A percentile compares a stretch with the other conserved stretches of the same genome.
These are phyloP conservation scores for Tubosaeta sp. DNA, from an alignment of 768 basidiomycete species.

Conservation along the genomic window DNA sequence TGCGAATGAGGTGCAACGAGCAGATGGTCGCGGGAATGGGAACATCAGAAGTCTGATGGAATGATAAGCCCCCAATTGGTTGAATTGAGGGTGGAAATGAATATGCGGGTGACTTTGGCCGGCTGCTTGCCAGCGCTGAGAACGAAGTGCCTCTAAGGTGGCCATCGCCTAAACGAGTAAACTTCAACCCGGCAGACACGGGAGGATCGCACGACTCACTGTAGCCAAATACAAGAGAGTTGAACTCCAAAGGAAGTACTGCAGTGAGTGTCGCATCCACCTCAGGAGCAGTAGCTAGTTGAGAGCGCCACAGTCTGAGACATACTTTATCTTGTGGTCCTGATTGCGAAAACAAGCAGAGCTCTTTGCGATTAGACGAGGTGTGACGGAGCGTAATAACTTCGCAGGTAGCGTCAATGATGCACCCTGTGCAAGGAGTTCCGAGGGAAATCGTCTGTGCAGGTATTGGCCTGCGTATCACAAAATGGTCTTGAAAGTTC, in stretches of 20 bases:
- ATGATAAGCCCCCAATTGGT: constrained; percentile 8
- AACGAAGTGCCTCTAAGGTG: constrained; percentile 44
- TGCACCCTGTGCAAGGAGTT: background rate
- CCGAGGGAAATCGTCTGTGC: constrained; percentile 11
- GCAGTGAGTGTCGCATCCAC: constrained; percentile 29
- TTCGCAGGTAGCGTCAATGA: constrained; percentile 10
- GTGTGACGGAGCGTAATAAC: constrained; percentile 19
- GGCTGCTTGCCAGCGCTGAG: constrained; percentile 28
- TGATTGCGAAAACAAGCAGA: constrained; percentile 9
- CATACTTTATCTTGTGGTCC: constrained; percentile 6
- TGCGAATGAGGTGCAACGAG: constrained; percentile 52
- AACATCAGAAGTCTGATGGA: constrained; percentile 40
- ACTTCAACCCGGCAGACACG: background rate
- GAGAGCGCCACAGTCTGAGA: constrained; percentile 22
- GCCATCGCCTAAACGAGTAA: constrained; percentile 45
- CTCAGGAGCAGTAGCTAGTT: constrained; percentile 1
- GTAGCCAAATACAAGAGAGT: constrained; percentile 58
- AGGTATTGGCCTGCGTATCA: constrained; percentile 9
- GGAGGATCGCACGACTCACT: constrained; percentile 37
- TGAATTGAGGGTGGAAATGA: constrained; percentile 2
- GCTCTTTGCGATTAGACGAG: constrained; percentile 16
- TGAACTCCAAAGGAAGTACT: constrained; percentile 53
- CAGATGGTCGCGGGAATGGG: constrained; percentile 43
- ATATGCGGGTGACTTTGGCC: background rate
- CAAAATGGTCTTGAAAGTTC: constrained; percentile 5